Base-by-base conservation (phyloP, 2,329 filamentous ascomycete genomes). In the Xylariomycetidae sp. region DNA sequence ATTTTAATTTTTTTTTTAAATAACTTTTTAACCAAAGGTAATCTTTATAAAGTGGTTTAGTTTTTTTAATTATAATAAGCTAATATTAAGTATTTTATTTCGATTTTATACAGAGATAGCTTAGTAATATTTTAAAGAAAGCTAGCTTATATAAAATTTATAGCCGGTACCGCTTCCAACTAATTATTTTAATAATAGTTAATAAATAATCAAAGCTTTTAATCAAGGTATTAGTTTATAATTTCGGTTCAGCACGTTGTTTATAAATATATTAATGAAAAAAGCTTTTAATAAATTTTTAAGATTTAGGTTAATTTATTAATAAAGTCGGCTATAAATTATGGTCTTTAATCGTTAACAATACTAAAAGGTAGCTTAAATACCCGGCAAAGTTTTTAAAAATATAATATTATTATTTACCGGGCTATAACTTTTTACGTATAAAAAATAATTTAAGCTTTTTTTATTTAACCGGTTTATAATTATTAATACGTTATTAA, bases 131-230 rank as follows among this genome's bases (percentile, higher is more conserved):
- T 28, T 15, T 29, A 29, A 4, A 29, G 12, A 7, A 34, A 34
- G 9, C 10, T 18, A 15, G 14, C 19, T 14, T 28, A 20, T 13
- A 19, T 15, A 15, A 17, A 28, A 29, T 34, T 29, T 20, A 22
- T 20, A 5, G 18, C 14, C 8, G 23, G 17, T 5, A 19, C 23
- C 10, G 15, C 13, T 6, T 28, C 4, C 10, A 29, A 28, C 15
- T 28, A 34, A 17, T 29, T 29, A 29, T 34, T 22, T 28, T 34
- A 26, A 33, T 12, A 33, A 26, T 33, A 33, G 12, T 25, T 33
- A 5, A 33, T 26, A 19, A 26, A 33, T 4, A 33, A 13, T 5
- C 15, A 14, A n/a, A 33, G 20, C 4, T 13, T 10, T 33, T 33
- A 33, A 8, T 26, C 27, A n/a, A n/a, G n/a, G n/a, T n/a, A n/a